phyloP scores from a whole-genome alignment of 179 eudicot species.

The Spinacia oleracea region DNA sequence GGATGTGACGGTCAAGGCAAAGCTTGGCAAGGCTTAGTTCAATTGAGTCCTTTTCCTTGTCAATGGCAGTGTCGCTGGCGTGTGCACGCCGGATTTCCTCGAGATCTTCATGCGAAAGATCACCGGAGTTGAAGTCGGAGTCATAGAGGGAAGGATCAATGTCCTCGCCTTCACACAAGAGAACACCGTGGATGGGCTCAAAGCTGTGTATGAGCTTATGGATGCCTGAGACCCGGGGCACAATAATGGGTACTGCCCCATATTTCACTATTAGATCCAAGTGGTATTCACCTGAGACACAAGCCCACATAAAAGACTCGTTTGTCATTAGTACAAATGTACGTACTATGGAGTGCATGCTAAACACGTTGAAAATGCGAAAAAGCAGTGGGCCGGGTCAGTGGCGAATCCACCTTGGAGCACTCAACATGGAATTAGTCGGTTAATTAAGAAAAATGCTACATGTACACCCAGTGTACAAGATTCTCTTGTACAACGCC shows the following conservation, averaged over 20 bases:
- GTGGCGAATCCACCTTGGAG: no score
- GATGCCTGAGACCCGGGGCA: constrained; percentile 82
- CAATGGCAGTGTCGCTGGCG: constrained; percentile 79
- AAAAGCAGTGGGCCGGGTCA: no score
- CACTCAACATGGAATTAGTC: no score
- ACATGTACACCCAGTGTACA: no score
- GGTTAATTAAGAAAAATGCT: no score
- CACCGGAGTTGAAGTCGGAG: constrained; percentile 33
- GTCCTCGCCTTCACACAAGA: constrained; percentile 92
- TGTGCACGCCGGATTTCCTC: constrained; percentile 61
- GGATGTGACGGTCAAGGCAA: constrained; percentile 82
- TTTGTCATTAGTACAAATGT: no score
- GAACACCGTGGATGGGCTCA: constrained; percentile 95
- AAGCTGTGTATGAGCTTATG: constrained; percentile 66
- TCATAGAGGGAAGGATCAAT: constrained; percentile 72
- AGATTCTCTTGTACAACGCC: no score
- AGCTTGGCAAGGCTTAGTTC: constrained; percentile 70
- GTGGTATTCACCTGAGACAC: constrained; percentile 77
- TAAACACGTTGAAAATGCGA: no score
- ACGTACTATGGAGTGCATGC: no score
- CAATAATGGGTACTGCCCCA: constrained; percentile 91
- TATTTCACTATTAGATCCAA: constrained; percentile 76
- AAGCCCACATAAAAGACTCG: neutral
- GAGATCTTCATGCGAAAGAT: constrained; percentile 53
- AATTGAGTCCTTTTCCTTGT: constrained; percentile 78